phyloP scores from a whole-genome alignment of 2,329 filamentous ascomycete species.

The Aschersonia sp. region DNA sequence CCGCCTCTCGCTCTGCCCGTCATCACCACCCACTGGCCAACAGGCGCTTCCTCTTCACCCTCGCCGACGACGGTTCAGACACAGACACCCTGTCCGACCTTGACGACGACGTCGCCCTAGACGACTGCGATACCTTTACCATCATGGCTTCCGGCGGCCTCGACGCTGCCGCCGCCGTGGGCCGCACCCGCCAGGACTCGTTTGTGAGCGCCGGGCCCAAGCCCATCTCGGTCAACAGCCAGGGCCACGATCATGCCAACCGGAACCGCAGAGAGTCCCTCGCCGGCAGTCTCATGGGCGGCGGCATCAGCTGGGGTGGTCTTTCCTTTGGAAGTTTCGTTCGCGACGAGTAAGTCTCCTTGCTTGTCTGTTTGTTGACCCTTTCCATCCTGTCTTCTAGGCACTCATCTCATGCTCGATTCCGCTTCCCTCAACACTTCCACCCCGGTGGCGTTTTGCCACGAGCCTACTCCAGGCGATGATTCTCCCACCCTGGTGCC shows the following conservation, averaged over 20 bases:
- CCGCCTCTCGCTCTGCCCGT: slow-evolving; percentile 4
- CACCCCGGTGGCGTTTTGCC: no score
- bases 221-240: slow-evolving; percentile 52
- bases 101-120: slow-evolving; percentile 5
- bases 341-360: slow-evolving; percentile 73
- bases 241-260: slow-evolving; percentile 43
- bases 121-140: slow-evolving; percentile 22
- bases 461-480: no score
- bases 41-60: no score
- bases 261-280: slow-evolving; percentile 46
- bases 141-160: slow-evolving; percentile 46
- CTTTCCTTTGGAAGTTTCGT: slow-evolving; percentile 95
- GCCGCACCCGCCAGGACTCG: slow-evolving; percentile 47
- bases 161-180: slow-evolving; percentile 39
- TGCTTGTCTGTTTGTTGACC: background rate
- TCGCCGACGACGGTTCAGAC: no score
- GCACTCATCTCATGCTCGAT: no score
- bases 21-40: no score
- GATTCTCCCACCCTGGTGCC: no score
- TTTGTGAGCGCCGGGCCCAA: slow-evolving; percentile 52
- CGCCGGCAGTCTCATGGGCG: slow-evolving; percentile 47
- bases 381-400: background rate
- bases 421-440: no score
- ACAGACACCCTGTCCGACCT: no score
- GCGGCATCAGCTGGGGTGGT: slow-evolving; percentile 93